phyloP scores from a whole-genome alignment of 441 rosid genomes.

The Adansonia rubrostipa region DNA sequence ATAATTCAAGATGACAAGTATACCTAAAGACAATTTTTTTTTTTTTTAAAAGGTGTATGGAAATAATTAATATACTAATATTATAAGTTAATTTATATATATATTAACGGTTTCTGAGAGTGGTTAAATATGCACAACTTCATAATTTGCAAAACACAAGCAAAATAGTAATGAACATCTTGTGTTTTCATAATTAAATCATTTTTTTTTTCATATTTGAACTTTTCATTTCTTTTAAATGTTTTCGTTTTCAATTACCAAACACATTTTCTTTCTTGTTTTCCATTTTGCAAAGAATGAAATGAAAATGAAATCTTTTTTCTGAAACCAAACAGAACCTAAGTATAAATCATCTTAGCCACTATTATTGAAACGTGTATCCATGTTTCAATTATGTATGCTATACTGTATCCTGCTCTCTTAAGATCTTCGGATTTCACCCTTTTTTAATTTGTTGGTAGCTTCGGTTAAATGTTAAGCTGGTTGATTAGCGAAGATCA shows the following conservation, averaged over 20 bases:
- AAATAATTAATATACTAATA: slow-evolving; percentile 1
- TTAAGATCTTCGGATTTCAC: slow-evolving; percentile 14
- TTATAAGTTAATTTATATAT: neutral
- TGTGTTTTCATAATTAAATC: neutral
- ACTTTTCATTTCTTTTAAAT: neutral
- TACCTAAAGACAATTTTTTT: neutral
- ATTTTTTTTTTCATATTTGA: neutral
- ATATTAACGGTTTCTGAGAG: neutral
- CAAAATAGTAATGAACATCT: neutral
- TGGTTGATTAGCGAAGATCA: neutral
- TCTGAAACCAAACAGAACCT: neutral
- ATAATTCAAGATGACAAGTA: slow-evolving; percentile 2
- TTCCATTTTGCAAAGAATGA: slow-evolving; percentile 11
- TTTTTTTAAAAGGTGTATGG: too few relatives aligned
- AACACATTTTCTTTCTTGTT: slow-evolving; percentile 10
- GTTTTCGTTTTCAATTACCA: neutral
- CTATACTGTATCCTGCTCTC: neutral
- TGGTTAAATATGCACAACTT: too few relatives aligned
- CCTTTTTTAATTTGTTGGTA: neutral
- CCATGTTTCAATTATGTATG: neutral
- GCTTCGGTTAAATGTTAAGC: slow-evolving; percentile 1
- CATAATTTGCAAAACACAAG: too few relatives aligned
- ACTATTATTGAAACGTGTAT: neutral
- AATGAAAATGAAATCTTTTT: neutral
- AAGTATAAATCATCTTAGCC: neutral